phyloP scores from a whole-genome alignment of 78 protist species.

The Protostelium mycophagum region DNA sequence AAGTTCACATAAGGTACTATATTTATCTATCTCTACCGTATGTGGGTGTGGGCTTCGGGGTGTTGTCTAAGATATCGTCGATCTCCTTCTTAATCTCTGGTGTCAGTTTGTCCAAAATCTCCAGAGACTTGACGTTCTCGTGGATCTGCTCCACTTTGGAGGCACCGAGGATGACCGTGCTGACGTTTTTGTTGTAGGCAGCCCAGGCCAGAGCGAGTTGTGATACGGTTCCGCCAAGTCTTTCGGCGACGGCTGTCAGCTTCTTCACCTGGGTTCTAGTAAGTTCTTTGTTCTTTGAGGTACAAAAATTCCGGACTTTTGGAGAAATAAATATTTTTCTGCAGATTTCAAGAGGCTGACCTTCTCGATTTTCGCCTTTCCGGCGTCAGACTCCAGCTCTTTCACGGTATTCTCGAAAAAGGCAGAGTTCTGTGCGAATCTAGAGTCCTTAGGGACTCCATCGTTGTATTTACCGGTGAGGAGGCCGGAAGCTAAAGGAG shows the following conservation, averaged over 20 bases:
- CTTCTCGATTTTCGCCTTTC: constrained; percentile 9
- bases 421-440: constrained; percentile 11
- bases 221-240: constrained; percentile 28
- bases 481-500: constrained; percentile 49
- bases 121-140: constrained; percentile 38
- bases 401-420: background rate
- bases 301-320: background rate
- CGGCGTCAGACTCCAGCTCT: background rate
- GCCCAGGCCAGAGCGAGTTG: constrained; percentile 59
- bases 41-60: constrained; percentile 2
- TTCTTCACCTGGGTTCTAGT: background rate
- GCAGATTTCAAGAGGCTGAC: constrained; percentile 5
- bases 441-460: constrained; percentile 32
- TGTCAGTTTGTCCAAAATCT: constrained; percentile 24
- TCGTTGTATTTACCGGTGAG: constrained; percentile 52
- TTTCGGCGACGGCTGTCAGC: constrained; percentile 20
- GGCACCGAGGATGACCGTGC: constrained; percentile 56
- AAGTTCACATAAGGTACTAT: no score
- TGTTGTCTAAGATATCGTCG: constrained; percentile 19
- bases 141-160: constrained; percentile 3
- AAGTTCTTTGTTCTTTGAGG: background rate
- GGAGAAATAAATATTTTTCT: background rate
- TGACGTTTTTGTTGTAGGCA: constrained; percentile 16
- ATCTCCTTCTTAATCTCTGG: constrained; percentile 24
- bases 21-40: background rate